These are phyloP conservation scores for Heterobasidion occidentale DNA, from an alignment of 1,284 basidiomycete genomes.

Conservation along the genomic window DNA sequence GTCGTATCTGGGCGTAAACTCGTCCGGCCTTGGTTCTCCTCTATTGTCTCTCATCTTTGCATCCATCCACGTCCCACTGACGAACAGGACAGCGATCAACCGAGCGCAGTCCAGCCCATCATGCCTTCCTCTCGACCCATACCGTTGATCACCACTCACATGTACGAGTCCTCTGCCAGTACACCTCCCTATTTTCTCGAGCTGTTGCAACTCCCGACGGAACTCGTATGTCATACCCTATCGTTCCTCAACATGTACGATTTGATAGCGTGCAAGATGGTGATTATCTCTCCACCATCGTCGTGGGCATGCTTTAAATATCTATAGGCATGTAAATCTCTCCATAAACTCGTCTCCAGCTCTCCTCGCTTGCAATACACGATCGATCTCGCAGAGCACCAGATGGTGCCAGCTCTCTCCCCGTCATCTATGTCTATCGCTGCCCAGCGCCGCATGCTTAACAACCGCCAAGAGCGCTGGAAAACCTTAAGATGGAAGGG, in stretches of 20 bases:
- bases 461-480: constrained; percentile 36
- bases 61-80: too few species aligned
- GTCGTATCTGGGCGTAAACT: too few species aligned
- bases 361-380: constrained; percentile 38
- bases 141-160: neutral
- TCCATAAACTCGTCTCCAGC: constrained; percentile 27
- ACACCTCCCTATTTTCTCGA: neutral
- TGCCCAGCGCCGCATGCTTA: constrained; percentile 30
- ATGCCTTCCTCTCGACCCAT: neutral
- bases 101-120: too few species aligned
- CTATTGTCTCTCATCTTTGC: too few species aligned
- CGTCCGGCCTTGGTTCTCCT: too few species aligned
- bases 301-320: neutral
- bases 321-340: constrained; percentile 29
- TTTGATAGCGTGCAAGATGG: constrained; percentile 27
- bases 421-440: constrained; percentile 25
- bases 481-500: constrained; percentile 30
- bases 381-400: constrained; percentile 36
- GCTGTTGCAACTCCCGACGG: constrained; percentile 26
- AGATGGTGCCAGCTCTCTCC: constrained; percentile 26
- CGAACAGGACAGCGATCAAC: too few species aligned
- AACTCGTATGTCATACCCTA: constrained; percentile 34
- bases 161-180: neutral
- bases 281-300: constrained; percentile 11
- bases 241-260: constrained; percentile 27